These are phyloP conservation scores for Colletotrichum eleusines DNA, from an alignment of 2,329 filamentous ascomycete genomes.

Conservation along the genomic window DNA sequence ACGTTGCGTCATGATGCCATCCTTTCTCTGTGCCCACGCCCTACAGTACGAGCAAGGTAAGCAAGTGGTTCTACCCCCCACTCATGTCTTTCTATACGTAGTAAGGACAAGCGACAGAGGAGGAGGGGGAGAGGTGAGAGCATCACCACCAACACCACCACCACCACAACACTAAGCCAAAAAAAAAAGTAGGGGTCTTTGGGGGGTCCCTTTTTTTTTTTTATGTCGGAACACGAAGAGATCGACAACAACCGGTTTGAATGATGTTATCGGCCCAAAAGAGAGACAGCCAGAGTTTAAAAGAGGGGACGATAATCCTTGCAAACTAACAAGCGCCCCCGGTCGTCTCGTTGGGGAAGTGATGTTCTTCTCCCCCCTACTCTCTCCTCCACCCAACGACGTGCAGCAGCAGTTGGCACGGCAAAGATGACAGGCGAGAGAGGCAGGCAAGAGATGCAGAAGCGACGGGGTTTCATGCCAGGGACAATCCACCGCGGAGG, in stretches of 20 bases:
- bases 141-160: not conserved
- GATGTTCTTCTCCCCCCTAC: not conserved
- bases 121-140: not conserved
- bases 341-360: not conserved
- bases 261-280: not conserved
- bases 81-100: no score
- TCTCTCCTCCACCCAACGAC: not conserved
- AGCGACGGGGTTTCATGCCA: constrained; percentile 8
- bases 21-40: not conserved
- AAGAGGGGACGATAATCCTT: not conserved
- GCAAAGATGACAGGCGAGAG: not conserved
- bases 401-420: not conserved
- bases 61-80: not conserved
- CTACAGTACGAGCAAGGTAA: not conserved
- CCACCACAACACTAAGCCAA: not conserved
- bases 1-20: constrained; percentile 41
- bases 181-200: constrained; percentile 10
- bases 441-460: not conserved
- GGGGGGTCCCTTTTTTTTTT: no score
- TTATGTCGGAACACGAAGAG: constrained; percentile 11
- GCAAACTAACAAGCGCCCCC: not conserved
- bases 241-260: not conserved
- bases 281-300: not conserved
- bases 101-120: no score
- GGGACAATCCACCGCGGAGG: not conserved